Conservation (phyloP, 2,329 filamentous ascomycete genomes). For the Claviceps paspali region DNA sequence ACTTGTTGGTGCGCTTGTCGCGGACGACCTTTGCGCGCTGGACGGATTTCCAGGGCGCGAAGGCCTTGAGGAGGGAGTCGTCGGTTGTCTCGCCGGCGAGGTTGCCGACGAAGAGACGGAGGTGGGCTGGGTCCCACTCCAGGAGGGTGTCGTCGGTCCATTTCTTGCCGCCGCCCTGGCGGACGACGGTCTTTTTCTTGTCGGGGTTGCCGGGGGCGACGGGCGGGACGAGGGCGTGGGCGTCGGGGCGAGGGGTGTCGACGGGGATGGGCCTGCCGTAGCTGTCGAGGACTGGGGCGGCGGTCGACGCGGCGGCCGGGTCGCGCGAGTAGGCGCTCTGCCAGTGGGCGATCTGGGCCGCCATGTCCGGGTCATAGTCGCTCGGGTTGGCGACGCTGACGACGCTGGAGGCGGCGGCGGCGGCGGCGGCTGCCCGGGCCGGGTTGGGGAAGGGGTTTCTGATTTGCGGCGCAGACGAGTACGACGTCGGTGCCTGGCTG, state of each 20-base stretch:
- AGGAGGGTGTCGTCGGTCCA: slow-evolving; percentile 83
- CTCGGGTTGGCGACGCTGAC: slow-evolving; percentile 19
- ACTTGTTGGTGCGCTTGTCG: slow-evolving; percentile 92
- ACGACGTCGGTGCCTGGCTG: slow-evolving; percentile 22
- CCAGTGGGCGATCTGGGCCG: slow-evolving; percentile 88
- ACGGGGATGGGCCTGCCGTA: slow-evolving; percentile 17
- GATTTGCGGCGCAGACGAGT: slow-evolving; percentile 44
- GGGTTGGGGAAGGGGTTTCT: slow-evolving; percentile 67
- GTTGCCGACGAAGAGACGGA: slow-evolving; percentile 92
- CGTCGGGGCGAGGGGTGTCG: slow-evolving; percentile 15
- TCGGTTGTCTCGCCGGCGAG: slow-evolving; percentile 95
- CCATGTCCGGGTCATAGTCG: slow-evolving; percentile 58
- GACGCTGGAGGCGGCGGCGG: slow-evolving; percentile 7
- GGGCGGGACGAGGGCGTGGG: slow-evolving; percentile 21
- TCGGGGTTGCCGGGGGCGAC: slow-evolving; percentile 34
- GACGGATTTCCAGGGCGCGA: slow-evolving; percentile 72
- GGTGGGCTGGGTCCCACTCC: slow-evolving; percentile 91
- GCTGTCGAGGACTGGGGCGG: slow-evolving; percentile 15
- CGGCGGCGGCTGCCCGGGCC: slow-evolving; percentile 22
- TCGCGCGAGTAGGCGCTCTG: slow-evolving; percentile 62
- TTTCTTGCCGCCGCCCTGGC: slow-evolving; percentile 76
- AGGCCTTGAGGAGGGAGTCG: slow-evolving; percentile 87
- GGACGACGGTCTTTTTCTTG: slow-evolving; percentile 74
- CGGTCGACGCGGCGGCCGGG: slow-evolving; percentile 11
- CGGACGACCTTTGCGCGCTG: slow-evolving; percentile 87